Conservation (phyloP, 2,329 filamentous ascomycete species). For the Huntiella bhutanensis region DNA sequence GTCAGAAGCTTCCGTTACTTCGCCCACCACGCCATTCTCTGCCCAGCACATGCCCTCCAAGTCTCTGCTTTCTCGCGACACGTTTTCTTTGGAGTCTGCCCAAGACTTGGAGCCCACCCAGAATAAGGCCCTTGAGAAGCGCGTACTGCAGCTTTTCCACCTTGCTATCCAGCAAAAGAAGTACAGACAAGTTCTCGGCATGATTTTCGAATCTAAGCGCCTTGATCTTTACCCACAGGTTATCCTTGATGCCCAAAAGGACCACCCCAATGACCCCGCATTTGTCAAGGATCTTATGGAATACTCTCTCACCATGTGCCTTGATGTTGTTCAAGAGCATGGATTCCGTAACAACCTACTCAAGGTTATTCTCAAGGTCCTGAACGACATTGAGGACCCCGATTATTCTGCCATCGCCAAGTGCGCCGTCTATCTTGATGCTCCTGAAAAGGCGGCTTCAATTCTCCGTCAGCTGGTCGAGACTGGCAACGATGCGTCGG, state of each 20-base stretch:
- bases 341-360: constrained; percentile 69
- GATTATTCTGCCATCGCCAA: constrained; percentile 98
- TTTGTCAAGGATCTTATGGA: constrained; percentile 74
- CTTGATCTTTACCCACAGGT: constrained; percentile 70
- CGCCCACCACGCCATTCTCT: constrained; percentile 86
- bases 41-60: constrained; percentile 86
- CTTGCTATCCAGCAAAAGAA: constrained; percentile 69
- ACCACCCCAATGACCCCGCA: constrained; percentile 43
- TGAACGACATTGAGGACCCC: constrained; percentile 78
- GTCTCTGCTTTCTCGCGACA: constrained; percentile 66
- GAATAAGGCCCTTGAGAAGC: constrained; percentile 25
- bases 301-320: constrained; percentile 86
- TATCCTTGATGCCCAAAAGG: constrained; percentile 74
- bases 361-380: constrained; percentile 78
- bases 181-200: constrained; percentile 91
- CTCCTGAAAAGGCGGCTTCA: constrained; percentile 72
- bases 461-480: constrained; percentile 70
- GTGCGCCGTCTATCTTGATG: constrained; percentile 88
- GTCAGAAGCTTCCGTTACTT: constrained; percentile 54
- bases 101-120: constrained; percentile 17
- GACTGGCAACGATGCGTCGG: constrained; percentile 57
- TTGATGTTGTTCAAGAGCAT: constrained; percentile 92
- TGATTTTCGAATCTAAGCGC: constrained; percentile 87
- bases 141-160: constrained; percentile 56
- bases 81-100: constrained; percentile 29